Conservation (phyloP, 176 grass and related monocot genomes). For the Alloteropsis semialata region DNA sequence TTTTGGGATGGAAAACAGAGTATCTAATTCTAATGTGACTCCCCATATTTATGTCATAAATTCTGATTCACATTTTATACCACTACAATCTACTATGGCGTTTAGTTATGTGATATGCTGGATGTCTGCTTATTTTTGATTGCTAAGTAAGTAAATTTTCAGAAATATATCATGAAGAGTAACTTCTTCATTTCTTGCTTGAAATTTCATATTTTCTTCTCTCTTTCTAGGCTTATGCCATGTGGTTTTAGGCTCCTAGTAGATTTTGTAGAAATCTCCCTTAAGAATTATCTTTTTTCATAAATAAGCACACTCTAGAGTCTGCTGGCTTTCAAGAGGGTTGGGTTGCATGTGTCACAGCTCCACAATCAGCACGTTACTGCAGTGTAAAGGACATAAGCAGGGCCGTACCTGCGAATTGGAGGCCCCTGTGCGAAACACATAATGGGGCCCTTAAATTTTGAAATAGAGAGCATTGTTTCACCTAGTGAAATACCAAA, state of each 20-base stretch:
- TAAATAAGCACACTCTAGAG: neutral
- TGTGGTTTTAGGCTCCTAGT: neutral
- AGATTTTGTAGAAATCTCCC: neutral
- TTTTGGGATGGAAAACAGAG: no score
- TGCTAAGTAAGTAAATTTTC: no score
- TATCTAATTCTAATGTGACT: no score
- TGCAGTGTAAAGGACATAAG: neutral
- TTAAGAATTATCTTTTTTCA: neutral
- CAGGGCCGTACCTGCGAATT: no score
- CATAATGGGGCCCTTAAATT: no score
- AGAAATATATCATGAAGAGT: neutral
- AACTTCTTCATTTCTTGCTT: neutral
- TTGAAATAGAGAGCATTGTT: no score
- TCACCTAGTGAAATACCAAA: no score
- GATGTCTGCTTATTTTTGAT: no score
- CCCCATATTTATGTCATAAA: neutral
- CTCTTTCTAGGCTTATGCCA: constrained; percentile 5
- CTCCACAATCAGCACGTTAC: neutral
- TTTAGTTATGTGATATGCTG: neutral
- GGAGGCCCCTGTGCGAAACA: no score
- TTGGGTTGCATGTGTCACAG: neutral
- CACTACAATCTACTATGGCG: neutral
- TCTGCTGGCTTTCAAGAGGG: neutral
- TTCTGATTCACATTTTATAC: neutral
- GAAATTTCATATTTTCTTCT: neutral